Evolutionary conservation across 2,329 filamentous ascomycete genomes (phyloP).

Genomic region (Trichophyton equinum): DNA sequence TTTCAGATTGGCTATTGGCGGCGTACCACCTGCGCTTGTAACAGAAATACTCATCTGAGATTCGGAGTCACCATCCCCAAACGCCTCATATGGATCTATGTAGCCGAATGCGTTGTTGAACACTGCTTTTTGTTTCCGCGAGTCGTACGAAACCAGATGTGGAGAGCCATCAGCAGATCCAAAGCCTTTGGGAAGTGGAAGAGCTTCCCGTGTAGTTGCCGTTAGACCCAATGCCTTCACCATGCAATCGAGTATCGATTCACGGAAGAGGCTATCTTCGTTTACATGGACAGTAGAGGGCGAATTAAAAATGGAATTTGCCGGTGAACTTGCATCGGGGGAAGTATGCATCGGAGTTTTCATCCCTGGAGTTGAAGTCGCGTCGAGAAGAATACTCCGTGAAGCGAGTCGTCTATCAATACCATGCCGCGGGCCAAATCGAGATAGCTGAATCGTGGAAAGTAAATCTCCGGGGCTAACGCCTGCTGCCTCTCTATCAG

Average conservation of each 20-base stretch:
- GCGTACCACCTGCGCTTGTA: conserved; percentile 47
- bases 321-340: conserved; percentile 1
- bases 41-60: conserved; percentile 60
- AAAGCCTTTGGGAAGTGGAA: conserved; percentile 44
- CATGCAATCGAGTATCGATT: conserved; percentile 87
- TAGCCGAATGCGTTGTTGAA: conserved; percentile 85
- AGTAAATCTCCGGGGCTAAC: conserved; percentile 66
- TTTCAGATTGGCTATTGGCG: conserved; percentile 52
- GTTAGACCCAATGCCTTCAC: conserved; percentile 84
- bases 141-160: conserved; percentile 69
- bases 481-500: conserved; percentile 29
- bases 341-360: conserved; percentile 5
- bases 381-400: conserved; percentile 8
- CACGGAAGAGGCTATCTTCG: conserved; percentile 77
- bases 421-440: conserved; percentile 43
- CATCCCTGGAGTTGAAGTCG: conserved; percentile 6
- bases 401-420: conserved; percentile 10
- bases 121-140: conserved; percentile 62
- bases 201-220: conserved; percentile 47
- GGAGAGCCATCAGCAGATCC: conserved; percentile 76
- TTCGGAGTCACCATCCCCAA: conserved; percentile 68
- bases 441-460: conserved; percentile 60
- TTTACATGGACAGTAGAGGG: conserved; percentile 25
- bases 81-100: conserved; percentile 68
- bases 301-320: background rate